These are phyloP conservation scores for Coemansia guatemalensis DNA, from an alignment of 192 early-diverging fungal genomes.

Conservation along the genomic window DNA sequence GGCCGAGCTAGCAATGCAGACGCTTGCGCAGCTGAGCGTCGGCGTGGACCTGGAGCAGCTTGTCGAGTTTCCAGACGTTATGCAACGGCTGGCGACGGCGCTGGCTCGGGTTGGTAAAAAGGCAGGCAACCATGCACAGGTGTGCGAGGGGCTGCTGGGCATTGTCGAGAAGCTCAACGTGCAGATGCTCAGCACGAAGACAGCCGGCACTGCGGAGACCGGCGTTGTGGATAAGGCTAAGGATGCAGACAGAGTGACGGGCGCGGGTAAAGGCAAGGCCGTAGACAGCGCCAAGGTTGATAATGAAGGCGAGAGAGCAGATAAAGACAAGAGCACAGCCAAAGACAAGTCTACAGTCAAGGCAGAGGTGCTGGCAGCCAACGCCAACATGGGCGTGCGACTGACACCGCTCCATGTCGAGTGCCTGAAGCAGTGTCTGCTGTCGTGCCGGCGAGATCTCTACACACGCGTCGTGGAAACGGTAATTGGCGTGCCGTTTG, in stretches of 20 bases:
- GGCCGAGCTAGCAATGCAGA: not conserved
- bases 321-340: not conserved
- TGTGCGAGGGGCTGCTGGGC: conserved; percentile 16
- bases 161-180: conserved; percentile 22
- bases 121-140: conserved; percentile 2
- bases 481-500: conserved; percentile 17
- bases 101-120: not conserved
- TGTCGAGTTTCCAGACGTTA: conserved; percentile 13
- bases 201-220: not conserved
- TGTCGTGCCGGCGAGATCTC: conserved; percentile 22
- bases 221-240: not conserved
- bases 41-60: conserved; percentile 20
- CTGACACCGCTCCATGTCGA: conserved; percentile 43
- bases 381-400: conserved; percentile 22
- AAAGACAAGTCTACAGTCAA: not conserved
- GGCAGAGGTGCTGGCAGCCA: conserved; percentile 9
- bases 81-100: conserved; percentile 22
- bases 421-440: conserved; percentile 37
- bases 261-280: not conserved
- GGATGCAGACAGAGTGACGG: not conserved
- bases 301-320: no score
- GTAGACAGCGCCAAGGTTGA: not conserved
- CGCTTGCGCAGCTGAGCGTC: conserved; percentile 5
- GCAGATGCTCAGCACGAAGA: conserved; percentile 17
- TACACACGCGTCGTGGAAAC: conserved; percentile 12